Conservation (phyloP, 371 early-diverging fungal species). For the Syncephalastrum sp. region DNA sequence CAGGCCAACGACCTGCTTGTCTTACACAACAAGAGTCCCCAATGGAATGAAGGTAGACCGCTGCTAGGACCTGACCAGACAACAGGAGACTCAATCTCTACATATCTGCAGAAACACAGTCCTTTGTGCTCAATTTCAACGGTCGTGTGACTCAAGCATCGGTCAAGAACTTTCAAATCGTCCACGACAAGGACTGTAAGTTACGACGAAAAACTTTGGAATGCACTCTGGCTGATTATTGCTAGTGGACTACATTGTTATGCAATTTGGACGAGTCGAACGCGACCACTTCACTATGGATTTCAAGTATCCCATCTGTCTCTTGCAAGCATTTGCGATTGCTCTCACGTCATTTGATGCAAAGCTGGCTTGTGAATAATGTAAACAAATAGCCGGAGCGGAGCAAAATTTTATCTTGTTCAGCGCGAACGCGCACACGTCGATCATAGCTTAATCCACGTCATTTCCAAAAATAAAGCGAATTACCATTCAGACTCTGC, state of each 20-base stretch:
- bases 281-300: slow-evolving; percentile 91
- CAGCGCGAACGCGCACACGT: no score
- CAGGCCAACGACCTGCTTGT: slow-evolving; percentile 65
- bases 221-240: neutral
- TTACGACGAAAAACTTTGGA: slow-evolving; percentile 5
- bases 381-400: neutral
- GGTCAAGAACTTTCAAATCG: slow-evolving; percentile 98
- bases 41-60: slow-evolving; percentile 83
- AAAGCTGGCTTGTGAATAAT: slow-evolving; percentile 86
- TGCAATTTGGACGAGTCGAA: slow-evolving; percentile 93
- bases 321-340: slow-evolving; percentile 92
- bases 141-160: slow-evolving; percentile 92
- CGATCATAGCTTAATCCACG: no score
- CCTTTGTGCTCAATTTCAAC: slow-evolving; percentile 95
- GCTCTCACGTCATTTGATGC: slow-evolving; percentile 91
- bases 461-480: no score
- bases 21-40: slow-evolving; percentile 88
- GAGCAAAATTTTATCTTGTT: neutral
- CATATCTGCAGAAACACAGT: slow-evolving; percentile 74
- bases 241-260: slow-evolving; percentile 88
- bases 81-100: neutral
- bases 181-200: slow-evolving; percentile 87
- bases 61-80: neutral
- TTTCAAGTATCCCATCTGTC: slow-evolving; percentile 92
- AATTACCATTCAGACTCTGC: no score